Evolutionary conservation across 148 eudicot species (phyloP).

Genomic region (Nepenthes mirabilis): DNA sequence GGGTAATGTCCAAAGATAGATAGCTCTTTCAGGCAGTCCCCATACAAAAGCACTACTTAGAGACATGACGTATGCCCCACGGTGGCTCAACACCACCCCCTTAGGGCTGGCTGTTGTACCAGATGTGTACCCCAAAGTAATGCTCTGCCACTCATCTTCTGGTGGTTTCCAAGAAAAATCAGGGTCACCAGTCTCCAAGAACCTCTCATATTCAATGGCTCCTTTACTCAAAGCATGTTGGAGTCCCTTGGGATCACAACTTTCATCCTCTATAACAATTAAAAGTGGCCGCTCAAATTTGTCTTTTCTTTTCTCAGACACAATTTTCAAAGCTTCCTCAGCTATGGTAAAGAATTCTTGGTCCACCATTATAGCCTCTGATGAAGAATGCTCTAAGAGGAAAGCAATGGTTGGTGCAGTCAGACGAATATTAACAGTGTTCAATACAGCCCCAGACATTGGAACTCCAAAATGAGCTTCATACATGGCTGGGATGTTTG

Average conservation of each 20-base stretch:
- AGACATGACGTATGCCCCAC: constrained; percentile 87
- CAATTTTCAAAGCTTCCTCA: constrained; percentile 68
- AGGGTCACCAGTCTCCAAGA: constrained; percentile 72
- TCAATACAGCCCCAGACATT: constrained; percentile 87
- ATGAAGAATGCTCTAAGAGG: constrained; percentile 63
- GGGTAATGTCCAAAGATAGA: constrained; percentile 89
- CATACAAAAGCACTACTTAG: constrained; percentile 56
- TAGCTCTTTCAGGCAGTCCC: constrained; percentile 78
- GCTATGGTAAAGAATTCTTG: constrained; percentile 73
- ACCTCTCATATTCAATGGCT: constrained; percentile 71
- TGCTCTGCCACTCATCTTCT: constrained; percentile 93
- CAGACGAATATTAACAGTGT: constrained; percentile 73
- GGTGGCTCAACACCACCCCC: constrained; percentile 88
- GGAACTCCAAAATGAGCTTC: constrained; percentile 98
- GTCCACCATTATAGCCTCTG: constrained; percentile 69
- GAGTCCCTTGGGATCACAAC: constrained; percentile 58
- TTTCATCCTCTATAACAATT: constrained; percentile 69
- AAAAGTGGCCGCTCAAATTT: constrained; percentile 59
- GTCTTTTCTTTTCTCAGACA: constrained; percentile 32
- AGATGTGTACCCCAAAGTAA: constrained; percentile 83
- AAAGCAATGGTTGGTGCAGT: constrained; percentile 69
- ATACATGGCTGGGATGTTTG: constrained; percentile 80
- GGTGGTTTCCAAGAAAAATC: constrained; percentile 80
- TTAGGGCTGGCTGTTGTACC: constrained; percentile 97
- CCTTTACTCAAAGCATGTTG: constrained; percentile 61